A percentile compares a stretch with the other conserved stretches of the same genome.
These are phyloP conservation scores for Phylloboletellus chloephorus DNA, from an alignment of 1,284 basidiomycete genomes.

Conservation along the genomic window DNA sequence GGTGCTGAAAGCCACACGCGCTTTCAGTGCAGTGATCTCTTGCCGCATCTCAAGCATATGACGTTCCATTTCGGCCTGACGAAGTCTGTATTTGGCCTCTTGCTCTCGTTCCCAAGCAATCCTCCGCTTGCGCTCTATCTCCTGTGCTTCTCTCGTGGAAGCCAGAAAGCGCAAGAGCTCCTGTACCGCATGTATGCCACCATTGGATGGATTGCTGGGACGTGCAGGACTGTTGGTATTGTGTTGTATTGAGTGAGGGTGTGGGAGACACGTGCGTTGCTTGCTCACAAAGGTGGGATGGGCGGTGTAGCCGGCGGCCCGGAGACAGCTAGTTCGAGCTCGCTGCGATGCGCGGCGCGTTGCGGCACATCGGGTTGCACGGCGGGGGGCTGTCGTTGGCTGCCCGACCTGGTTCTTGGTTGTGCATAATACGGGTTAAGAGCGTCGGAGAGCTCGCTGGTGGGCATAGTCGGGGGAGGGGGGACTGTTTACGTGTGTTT, in stretches of 20 bases:
- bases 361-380: slow-evolving; percentile 30
- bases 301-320: slow-evolving; percentile 32
- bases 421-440: slow-evolving; percentile 62
- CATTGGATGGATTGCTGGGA: slow-evolving; percentile 19
- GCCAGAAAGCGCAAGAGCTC: slow-evolving; percentile 52
- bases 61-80: slow-evolving; percentile 55
- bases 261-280: neutral
- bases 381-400: slow-evolving; percentile 9
- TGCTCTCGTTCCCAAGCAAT: slow-evolving; percentile 64
- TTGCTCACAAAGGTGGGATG: slow-evolving; percentile 24
- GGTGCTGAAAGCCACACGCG: slow-evolving; percentile 34
- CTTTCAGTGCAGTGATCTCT: slow-evolving; percentile 50
- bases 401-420: slow-evolving; percentile 32
- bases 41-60: slow-evolving; percentile 53
- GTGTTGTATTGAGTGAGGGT: slow-evolving; percentile 1
- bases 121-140: slow-evolving; percentile 52
- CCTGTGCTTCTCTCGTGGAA: slow-evolving; percentile 51
- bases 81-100: slow-evolving; percentile 49
- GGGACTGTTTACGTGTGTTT: slow-evolving; percentile 27
- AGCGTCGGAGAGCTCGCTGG: slow-evolving; percentile 71
- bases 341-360: slow-evolving; percentile 49
- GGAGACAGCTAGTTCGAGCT: slow-evolving; percentile 53
- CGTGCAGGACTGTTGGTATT: slow-evolving; percentile 15
- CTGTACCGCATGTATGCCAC: slow-evolving; percentile 45
- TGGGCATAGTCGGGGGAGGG: slow-evolving; percentile 33